Evolutionary conservation across 257 asterid genomes (phyloP).

Genomic region (Schizonepeta tenuifolia): DNA sequence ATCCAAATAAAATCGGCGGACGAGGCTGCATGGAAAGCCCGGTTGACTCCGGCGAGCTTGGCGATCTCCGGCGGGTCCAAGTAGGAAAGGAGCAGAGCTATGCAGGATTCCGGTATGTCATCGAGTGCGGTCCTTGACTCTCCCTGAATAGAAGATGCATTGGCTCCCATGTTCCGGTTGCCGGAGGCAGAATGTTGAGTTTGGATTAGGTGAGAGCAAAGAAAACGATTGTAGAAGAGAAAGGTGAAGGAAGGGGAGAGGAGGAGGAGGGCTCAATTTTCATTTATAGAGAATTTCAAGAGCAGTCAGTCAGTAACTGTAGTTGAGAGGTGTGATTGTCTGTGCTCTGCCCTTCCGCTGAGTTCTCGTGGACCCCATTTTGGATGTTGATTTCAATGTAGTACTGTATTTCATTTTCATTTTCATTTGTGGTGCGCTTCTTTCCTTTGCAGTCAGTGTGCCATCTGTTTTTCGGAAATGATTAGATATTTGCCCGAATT

Average conservation of each 20-base stretch:
- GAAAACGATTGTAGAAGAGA: constrained; percentile 11
- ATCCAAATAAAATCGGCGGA: constrained; percentile 85
- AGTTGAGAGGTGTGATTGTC: background rate
- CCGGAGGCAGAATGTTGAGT: background rate
- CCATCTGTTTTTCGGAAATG: too few relatives aligned
- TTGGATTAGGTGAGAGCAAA: background rate
- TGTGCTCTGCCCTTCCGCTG: background rate
- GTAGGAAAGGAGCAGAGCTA: constrained; percentile 61
- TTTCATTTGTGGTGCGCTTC: too few relatives aligned
- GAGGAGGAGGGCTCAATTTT: too few relatives aligned
- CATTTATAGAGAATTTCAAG: background rate
- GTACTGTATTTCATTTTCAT: too few relatives aligned
- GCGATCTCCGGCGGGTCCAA: constrained; percentile 82
- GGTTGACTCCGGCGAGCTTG: constrained; percentile 58
- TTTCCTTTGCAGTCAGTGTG: too few relatives aligned
- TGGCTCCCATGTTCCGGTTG: constrained; percentile 75
- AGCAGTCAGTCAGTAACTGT: too few relatives aligned
- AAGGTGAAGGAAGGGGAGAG: background rate
- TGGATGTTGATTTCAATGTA: too few relatives aligned
- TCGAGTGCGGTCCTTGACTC: constrained; percentile 49
- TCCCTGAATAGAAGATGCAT: constrained; percentile 42
- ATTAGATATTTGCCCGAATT: too few relatives aligned
- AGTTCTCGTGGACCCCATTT: too few relatives aligned
- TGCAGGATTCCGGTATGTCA: constrained; percentile 79
- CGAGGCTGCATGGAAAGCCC: constrained; percentile 69